These are phyloP conservation scores for Hirschfeldia incana DNA, from an alignment of 345 rosid genomes.

Conservation along the genomic window DNA sequence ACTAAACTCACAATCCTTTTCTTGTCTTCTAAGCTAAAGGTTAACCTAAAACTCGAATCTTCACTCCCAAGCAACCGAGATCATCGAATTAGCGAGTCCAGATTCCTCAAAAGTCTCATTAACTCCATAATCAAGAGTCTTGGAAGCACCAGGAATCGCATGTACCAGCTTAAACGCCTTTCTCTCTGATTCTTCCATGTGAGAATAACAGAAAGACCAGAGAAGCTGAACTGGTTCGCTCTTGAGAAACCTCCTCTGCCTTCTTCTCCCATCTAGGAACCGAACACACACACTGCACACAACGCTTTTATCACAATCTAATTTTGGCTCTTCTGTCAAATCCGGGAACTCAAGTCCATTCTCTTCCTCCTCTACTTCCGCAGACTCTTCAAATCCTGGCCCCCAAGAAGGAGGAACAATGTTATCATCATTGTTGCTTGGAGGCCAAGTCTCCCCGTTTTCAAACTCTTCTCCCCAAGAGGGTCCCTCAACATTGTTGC, in stretches of 20 bases:
- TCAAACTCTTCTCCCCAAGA: slow-evolving; percentile 25
- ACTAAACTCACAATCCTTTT: neutral
- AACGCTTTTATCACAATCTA: slow-evolving; percentile 48
- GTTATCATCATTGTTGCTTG: neutral
- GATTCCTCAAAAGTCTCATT: slow-evolving; percentile 60
- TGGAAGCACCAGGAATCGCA: slow-evolving; percentile 76
- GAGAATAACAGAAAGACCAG: slow-evolving; percentile 72
- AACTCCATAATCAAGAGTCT: slow-evolving; percentile 53
- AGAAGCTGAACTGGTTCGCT: slow-evolving; percentile 73
- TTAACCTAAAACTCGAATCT: neutral
- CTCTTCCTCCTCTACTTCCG: neutral
- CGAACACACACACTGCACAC: slow-evolving; percentile 82
- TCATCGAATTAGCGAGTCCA: slow-evolving; percentile 73
- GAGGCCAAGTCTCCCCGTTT: neutral
- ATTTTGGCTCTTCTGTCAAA: slow-evolving; percentile 74
- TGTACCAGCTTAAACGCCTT: slow-evolving; percentile 63
- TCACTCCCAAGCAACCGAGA: slow-evolving; percentile 75
- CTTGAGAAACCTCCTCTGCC: slow-evolving; percentile 67
- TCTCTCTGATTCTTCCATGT: slow-evolving; percentile 48
- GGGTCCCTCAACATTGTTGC: neutral
- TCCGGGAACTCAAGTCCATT: slow-evolving; percentile 45
- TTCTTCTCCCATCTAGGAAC: slow-evolving; percentile 82
- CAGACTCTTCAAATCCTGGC: neutral
- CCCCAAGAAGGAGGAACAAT: neutral
- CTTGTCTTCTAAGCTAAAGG: neutral